Conservation (phyloP, 2,329 filamentous ascomycete species). For the Pestalotiopsis fici region DNA sequence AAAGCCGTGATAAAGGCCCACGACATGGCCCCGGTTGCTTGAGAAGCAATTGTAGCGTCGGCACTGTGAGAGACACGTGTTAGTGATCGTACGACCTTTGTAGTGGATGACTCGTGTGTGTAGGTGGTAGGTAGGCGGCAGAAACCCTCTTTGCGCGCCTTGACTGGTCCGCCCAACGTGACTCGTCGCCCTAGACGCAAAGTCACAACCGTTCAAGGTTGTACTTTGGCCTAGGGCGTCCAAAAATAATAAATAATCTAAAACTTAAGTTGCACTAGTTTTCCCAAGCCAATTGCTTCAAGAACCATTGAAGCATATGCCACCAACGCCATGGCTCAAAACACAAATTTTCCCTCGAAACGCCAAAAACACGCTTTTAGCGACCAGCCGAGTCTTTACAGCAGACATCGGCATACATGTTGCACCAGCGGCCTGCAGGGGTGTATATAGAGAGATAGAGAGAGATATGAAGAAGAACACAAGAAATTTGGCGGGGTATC, state of each 20-base stretch:
- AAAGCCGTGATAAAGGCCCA: constrained; percentile 93
- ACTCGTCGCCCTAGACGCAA: constrained; percentile 47
- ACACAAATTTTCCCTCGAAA: neutral
- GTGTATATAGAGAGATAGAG: neutral
- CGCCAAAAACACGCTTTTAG: neutral
- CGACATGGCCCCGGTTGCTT: constrained; percentile 97
- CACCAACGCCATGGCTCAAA: neutral
- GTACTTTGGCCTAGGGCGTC: constrained; percentile 43
- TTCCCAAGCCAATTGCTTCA: constrained; percentile 5
- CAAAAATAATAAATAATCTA: constrained; percentile 16
- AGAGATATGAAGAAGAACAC: neutral
- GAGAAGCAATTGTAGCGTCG: constrained; percentile 83
- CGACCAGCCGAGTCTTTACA: neutral
- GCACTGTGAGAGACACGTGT: constrained; percentile 53
- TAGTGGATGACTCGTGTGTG: neutral
- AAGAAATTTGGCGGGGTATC: neutral
- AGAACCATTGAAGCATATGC: neutral
- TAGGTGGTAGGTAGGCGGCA: neutral
- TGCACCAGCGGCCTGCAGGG: neutral
- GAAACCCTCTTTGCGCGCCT: neutral
- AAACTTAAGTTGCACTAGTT: too few species aligned
- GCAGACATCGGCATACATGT: neutral
- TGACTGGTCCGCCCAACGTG: constrained; percentile 36
- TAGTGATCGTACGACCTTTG: constrained; percentile 5
- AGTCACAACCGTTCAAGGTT: constrained; percentile 32